Percentiles rank a stretch among this genome's conserved stretches.
Conservation (phyloP, 1,139 yeast species). For the Saccharomyces hybrid region DNA sequence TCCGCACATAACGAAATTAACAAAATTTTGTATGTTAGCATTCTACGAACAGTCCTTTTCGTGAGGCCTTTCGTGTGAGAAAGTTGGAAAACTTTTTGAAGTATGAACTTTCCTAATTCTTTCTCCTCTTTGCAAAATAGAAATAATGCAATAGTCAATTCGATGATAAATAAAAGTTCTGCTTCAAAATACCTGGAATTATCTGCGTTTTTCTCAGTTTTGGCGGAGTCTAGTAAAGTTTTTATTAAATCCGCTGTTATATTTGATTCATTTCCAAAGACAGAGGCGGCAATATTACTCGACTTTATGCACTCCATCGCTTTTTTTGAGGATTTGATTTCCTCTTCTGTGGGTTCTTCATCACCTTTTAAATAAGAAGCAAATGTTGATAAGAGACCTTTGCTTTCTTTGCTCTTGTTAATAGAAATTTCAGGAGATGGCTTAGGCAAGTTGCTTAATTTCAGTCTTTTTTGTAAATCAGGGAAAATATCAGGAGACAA, state of each 20-base stretch:
- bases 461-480: slow-evolving; percentile 52
- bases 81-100: slow-evolving; percentile 18
- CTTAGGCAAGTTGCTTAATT: slow-evolving; percentile 46
- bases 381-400: slow-evolving; percentile 79
- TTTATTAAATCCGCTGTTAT: slow-evolving; percentile 2
- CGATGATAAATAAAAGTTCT: slow-evolving; percentile 3
- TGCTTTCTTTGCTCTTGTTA: slow-evolving; percentile 52
- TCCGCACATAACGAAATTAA: slow-evolving; percentile 27
- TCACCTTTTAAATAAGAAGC: slow-evolving; percentile 92
- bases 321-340: slow-evolving; percentile 75
- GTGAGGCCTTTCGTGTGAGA: slow-evolving; percentile 14
- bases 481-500: slow-evolving; percentile 59
- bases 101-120: slow-evolving; percentile 24
- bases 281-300: slow-evolving; percentile 4
- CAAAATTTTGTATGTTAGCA: slow-evolving; percentile 26
- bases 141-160: slow-evolving; percentile 35
- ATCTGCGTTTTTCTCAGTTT: slow-evolving; percentile 1
- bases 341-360: slow-evolving; percentile 91
- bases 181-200: slow-evolving; percentile 6
- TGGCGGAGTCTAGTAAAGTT: slow-evolving; percentile 1
- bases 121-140: slow-evolving; percentile 39
- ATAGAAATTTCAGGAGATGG: slow-evolving; percentile 62
- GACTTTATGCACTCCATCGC: slow-evolving; percentile 37
- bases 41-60: slow-evolving; percentile 23
- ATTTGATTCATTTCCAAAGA: slow-evolving; percentile 5